Base-by-base conservation (phyloP, 192 early-diverging fungal species). In the Coemansia sp. region DNA sequence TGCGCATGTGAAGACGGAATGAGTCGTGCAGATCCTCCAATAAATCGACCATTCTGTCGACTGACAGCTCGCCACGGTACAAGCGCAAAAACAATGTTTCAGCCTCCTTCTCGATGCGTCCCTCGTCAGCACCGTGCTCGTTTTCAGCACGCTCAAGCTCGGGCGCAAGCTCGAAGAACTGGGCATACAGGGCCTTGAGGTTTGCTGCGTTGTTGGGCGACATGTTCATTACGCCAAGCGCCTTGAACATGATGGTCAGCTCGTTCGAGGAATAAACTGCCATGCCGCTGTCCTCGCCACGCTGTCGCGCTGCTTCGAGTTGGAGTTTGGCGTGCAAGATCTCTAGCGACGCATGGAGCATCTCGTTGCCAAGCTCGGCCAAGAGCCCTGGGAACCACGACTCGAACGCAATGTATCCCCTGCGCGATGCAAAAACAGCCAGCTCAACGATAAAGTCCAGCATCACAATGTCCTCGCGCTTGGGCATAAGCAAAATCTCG, bases 31-130 rank as follows among this genome's bases (percentile, higher is more conserved):
- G 90, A 14, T 82, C 83, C 64, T 89, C 85, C 22, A 99, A 83
- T 8, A 91, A 75, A 14, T 94, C 92, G 29, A 98, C 88, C 75
- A 97, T 88, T 61, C 95, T 87, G 30, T 88, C 84, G 40, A 99
- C 88, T 2, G 88, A 85, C 29, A 95, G 62, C 42, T 85, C 79
- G 62, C 76, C 79, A 38, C 78, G 78, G 57, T 85, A 85, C 0
- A 85, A 76, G 1, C 71, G 76, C 67, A 83, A 32, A 57, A 83
- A 85, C 49, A 76, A 62, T 10, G 62, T 69, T 30, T 85, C 84
- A 8, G 80, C 80, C n/a, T 83, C 77, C 69, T 82, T 80, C 33
- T 82, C 84, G 6, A 76, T 73, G 18, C 71, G 69, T 22, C 68
- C 67, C 4, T 83, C 84, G 31, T 82, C 80, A 1, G 55, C 45